phyloP scores from a whole-genome alignment of 108 stramenopile species.

The Cylindrotheca closterium region DNA sequence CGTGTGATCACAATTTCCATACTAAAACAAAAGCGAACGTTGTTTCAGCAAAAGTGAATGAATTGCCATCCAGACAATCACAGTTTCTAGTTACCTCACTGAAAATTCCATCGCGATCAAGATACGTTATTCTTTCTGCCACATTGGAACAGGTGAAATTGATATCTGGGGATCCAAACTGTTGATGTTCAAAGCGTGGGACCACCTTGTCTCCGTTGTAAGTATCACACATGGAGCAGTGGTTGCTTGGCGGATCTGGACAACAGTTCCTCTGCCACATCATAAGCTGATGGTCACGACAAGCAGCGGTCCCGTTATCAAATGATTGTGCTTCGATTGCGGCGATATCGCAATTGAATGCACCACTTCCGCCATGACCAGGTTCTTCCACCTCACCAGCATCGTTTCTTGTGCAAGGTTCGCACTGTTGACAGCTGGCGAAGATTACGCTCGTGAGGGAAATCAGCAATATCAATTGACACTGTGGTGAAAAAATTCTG shows the following conservation, averaged over 20 bases:
- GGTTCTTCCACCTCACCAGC: not conserved
- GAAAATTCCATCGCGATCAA: not conserved
- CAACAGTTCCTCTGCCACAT: not conserved
- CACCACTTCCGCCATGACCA: not conserved
- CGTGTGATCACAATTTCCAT: constrained; percentile 1
- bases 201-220: not conserved
- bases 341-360: not conserved
- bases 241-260: not conserved
- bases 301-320: not conserved
- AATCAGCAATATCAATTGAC: too few relatives aligned
- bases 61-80: too few relatives aligned
- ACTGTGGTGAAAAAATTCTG: too few relatives aligned
- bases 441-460: too few relatives aligned
- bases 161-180: not conserved
- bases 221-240: not conserved
- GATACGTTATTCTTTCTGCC: not conserved
- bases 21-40: not conserved
- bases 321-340: not conserved
- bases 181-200: not conserved
- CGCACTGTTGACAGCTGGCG: not conserved
- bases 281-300: not conserved
- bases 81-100: not conserved
- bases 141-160: not conserved
- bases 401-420: not conserved
- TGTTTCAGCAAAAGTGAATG: not conserved